Evolutionary conservation across 2,329 filamentous ascomycete species (phyloP).

Genomic region (Fusarium nurragi): DNA sequence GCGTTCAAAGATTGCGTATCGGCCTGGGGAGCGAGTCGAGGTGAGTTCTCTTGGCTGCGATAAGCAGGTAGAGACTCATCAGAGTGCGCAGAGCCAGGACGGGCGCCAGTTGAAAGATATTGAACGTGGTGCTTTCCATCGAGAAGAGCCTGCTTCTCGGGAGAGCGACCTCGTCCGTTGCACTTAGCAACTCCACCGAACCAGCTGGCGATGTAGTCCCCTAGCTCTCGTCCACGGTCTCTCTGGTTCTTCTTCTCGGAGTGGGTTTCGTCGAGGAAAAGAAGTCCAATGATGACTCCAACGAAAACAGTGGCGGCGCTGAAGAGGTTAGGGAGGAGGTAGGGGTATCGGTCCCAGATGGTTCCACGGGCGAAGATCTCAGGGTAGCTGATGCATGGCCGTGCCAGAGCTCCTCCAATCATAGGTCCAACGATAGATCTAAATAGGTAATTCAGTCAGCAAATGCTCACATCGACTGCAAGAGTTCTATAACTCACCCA

Average conservation of each 20-base stretch:
- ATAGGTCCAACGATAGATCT: conserved; percentile 92
- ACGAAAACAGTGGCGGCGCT: conserved; percentile 81
- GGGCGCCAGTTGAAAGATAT: conserved; percentile 56
- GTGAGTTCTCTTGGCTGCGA: conserved; percentile 67
- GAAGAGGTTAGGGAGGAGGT: conserved; percentile 91
- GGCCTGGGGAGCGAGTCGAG: conserved; percentile 52
- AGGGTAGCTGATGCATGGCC: conserved; percentile 86
- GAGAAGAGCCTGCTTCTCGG: conserved; percentile 71
- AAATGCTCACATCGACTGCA: neutral
- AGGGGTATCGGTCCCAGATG: conserved; percentile 88
- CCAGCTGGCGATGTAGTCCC: conserved; percentile 71
- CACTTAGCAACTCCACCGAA: conserved; percentile 48
- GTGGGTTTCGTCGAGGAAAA: conserved; percentile 96
- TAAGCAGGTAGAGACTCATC: conserved; percentile 75
- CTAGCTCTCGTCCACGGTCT: conserved; percentile 80
- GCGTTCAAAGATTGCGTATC: conserved; percentile 33
- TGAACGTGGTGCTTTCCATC: conserved; percentile 69
- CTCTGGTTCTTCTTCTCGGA: conserved; percentile 78
- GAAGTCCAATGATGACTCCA: conserved; percentile 79
- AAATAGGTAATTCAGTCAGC: conserved; percentile 45
- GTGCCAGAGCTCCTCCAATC: conserved; percentile 88
- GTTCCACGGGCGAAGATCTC: conserved; percentile 74
- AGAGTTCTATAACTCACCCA: conserved; percentile 64
- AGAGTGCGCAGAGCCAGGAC: conserved; percentile 16
- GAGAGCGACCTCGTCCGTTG: conserved; percentile 51